Percentiles rank a stretch among this genome's conserved stretches.
Conservation (phyloP, 1,139 yeast species). For the Yamadazyma spencermartinsiae region DNA sequence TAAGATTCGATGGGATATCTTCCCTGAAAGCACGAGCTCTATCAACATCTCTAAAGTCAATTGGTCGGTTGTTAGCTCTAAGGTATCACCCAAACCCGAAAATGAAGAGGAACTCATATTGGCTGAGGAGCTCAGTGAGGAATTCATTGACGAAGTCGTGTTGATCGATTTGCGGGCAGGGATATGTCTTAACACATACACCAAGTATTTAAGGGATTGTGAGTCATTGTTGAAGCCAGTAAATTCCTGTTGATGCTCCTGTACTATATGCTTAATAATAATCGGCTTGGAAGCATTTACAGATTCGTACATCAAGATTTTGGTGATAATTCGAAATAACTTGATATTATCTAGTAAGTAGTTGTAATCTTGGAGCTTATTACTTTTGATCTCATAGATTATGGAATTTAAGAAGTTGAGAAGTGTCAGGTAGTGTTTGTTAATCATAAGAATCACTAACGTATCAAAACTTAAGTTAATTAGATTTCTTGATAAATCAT, state of each 20-base stretch:
- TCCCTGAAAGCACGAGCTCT: constrained; percentile 19
- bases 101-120: constrained; percentile 14
- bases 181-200: constrained; percentile 21
- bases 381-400: constrained; percentile 5
- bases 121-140: neutral
- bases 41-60: constrained; percentile 17
- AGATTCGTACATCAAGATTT: neutral
- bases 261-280: neutral
- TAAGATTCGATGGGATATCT: constrained; percentile 28
- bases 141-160: too few relatives aligned
- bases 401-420: constrained; percentile 27
- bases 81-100: constrained; percentile 2
- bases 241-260: neutral
- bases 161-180: too few relatives aligned
- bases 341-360: constrained; percentile 8
- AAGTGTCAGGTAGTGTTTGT: constrained; percentile 32
- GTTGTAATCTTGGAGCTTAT: constrained; percentile 1
- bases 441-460: constrained; percentile 30
- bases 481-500: constrained; percentile 17
- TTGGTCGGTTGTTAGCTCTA: constrained; percentile 6
- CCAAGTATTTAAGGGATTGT: constrained; percentile 17
- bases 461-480: constrained; percentile 36
- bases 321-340: constrained; percentile 10
- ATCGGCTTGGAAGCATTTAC: too few relatives aligned
- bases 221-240: neutral